phyloP scores from a whole-genome alignment of 2,329 filamentous ascomycete species.

The Arthrobotrys entomopaga region DNA sequence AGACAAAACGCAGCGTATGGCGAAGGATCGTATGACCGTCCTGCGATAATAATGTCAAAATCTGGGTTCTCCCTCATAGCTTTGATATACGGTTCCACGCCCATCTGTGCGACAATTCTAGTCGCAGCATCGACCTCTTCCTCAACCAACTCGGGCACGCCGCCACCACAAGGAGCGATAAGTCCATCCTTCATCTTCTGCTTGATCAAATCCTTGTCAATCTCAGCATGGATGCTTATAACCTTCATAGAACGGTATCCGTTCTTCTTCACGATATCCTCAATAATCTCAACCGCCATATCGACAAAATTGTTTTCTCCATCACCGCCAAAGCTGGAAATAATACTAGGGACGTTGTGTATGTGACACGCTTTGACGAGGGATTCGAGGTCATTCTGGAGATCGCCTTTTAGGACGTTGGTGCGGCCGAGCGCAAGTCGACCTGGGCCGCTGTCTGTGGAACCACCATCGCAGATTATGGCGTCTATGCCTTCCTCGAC shows the following conservation, averaged over 20 bases:
- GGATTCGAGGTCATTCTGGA: constrained; percentile 52
- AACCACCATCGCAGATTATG: constrained; percentile 61
- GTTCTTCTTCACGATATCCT: constrained; percentile 60
- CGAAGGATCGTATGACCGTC: constrained; percentile 62
- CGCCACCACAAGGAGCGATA: constrained; percentile 62
- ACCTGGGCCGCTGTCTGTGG: constrained; percentile 62
- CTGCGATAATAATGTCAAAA: constrained; percentile 66
- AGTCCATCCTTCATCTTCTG: constrained; percentile 59
- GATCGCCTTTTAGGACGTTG: constrained; percentile 41
- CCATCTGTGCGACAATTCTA: constrained; percentile 65
- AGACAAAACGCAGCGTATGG: constrained; percentile 63
- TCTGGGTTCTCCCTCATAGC: constrained; percentile 61
- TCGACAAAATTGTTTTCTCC: constrained; percentile 65
- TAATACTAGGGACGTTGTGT: constrained; percentile 54
- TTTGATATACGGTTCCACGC: constrained; percentile 64
- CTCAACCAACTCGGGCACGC: constrained; percentile 63
- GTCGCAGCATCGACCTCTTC: constrained; percentile 62
- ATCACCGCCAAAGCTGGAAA: constrained; percentile 63
- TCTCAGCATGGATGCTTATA: constrained; percentile 62
- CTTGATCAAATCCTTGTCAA: constrained; percentile 61
- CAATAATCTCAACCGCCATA: constrained; percentile 62
- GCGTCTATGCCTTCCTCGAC: constrained; percentile 57
- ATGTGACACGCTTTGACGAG: constrained; percentile 54
- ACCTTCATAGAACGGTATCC: constrained; percentile 59
- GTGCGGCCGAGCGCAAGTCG: constrained; percentile 62